phyloP scores from a whole-genome alignment of 192 early-diverging fungal genomes.

The Pilaira anomala region DNA sequence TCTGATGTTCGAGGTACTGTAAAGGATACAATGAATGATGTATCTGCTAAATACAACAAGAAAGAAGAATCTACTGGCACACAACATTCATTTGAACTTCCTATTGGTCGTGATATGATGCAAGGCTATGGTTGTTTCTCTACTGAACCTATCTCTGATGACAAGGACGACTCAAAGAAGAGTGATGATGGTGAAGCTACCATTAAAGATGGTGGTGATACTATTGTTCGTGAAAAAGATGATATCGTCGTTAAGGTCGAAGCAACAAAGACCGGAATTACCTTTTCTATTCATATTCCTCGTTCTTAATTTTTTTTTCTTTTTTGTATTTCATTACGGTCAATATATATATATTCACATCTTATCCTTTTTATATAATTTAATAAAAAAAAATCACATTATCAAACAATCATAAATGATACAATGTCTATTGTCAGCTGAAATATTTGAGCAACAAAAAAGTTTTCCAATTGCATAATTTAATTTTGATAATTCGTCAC shows the following conservation, averaged over 20 bases:
- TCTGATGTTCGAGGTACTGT: too few species aligned
- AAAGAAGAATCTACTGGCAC: background rate
- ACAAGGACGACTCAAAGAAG: background rate
- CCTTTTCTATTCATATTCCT: slow-evolving; percentile 25
- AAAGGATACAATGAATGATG: too few species aligned
- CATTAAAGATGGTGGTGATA: background rate
- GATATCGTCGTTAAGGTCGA: slow-evolving; percentile 24
- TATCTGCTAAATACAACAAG: background rate
- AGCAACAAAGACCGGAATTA: slow-evolving; percentile 22
- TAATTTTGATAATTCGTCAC: too few species aligned
- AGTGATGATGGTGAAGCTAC: background rate
- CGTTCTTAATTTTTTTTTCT: slow-evolving; percentile 2
- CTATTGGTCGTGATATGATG: slow-evolving; percentile 2
- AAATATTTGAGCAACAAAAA: too few species aligned
- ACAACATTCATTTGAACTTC: slow-evolving; percentile 11
- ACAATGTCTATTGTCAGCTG: too few species aligned
- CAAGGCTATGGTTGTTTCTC: background rate
- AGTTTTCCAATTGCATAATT: too few species aligned
- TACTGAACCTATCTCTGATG: background rate
- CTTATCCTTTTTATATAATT: background rate
- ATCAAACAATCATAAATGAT: too few species aligned
- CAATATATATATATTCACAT: background rate
- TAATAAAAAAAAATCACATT: too few species aligned
- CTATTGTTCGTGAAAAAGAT: slow-evolving; percentile 3
- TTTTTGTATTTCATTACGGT: background rate